Conservation (phyloP, 2,329 filamentous ascomycete genomes). For the Fusarium sp. region DNA sequence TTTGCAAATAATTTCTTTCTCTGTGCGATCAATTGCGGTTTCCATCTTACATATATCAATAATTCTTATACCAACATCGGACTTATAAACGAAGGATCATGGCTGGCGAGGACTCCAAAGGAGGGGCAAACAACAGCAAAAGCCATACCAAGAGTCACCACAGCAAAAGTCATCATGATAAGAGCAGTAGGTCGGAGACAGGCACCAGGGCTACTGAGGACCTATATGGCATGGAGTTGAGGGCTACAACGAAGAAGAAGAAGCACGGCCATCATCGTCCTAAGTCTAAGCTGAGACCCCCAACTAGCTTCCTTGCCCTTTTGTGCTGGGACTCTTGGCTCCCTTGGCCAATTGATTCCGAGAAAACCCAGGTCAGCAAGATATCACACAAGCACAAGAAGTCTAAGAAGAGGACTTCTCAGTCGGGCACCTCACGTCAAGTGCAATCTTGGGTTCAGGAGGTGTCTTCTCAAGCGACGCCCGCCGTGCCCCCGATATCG, state of each 20-base stretch:
- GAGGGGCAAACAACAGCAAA: conserved; percentile 4
- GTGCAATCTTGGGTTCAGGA: neutral
- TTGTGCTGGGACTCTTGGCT: conserved; percentile 3
- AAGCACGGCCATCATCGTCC: neutral
- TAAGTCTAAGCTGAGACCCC: neutral
- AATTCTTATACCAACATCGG: neutral
- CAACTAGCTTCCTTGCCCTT: neutral
- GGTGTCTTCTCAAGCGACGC: neutral
- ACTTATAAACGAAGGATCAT: neutral
- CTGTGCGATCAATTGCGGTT: neutral
- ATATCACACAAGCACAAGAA: neutral
- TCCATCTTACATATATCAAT: neutral
- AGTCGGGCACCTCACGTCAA: neutral
- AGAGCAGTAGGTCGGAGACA: neutral
- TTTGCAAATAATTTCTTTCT: neutral
- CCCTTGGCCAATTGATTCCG: neutral
- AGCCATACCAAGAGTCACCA: neutral
- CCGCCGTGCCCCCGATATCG: neutral
- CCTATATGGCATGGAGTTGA: neutral
- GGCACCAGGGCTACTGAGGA: neutral
- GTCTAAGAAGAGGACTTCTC: conserved; percentile 1
- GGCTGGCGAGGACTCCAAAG: neutral
- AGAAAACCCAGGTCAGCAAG: neutral
- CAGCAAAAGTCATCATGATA: neutral
- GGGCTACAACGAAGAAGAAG: neutral